Evolutionary conservation across 2,329 filamentous ascomycete genomes (phyloP), one percentile per base, ranked within the genome.

Genomic region (Esteya vermicola): DNA sequence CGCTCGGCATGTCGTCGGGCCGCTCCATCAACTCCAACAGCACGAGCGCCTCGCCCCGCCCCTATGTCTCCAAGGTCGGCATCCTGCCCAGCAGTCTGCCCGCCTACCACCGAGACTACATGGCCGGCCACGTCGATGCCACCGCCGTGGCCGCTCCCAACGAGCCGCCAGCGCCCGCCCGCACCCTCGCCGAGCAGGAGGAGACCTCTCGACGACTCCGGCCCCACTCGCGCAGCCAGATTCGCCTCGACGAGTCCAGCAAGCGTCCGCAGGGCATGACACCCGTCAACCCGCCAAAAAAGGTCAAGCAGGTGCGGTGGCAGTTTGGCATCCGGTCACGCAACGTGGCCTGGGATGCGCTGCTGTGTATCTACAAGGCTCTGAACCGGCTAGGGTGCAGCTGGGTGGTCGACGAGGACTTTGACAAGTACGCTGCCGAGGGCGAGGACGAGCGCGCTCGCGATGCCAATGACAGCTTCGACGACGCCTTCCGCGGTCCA

Each of bases 261-360:
- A 72, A 62, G 47, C 67, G 73, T 28, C 75, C 75, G 4, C 71
- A 76, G 42, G 67, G 69, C 18, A 68, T 80, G 63, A 80, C 75
- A 3, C 75, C 74, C 1, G 70, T 78, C 36, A 61, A 67, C 38
- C 74, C 77, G 3, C 57, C 66, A 4, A 85, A 83, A 63, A 86
- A 84, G 57, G 62, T 69, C 6, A 86, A 84, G 53, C 82, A 82
- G 1, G 84, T 88, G 14, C 85, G 89, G 48, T 98, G 91, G 91
- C 91, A 98, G 57, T 98, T 98, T 55, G 91, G 91, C 42, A 98
- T 98, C 45, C 76, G 91, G 28, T 94, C 85, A 34, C 78, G 91
- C 36, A 98, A 96, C 53, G 82, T 85, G 41, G 91, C 91, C 0
- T 85, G 88, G 52, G 91, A 98, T 57, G 91, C 91, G 0, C 81